Percentiles rank a stretch among this genome's conserved stretches.
These are phyloP conservation scores for Candida vaughaniae DNA, from an alignment of 805 yeast species.

Conservation along the genomic window DNA sequence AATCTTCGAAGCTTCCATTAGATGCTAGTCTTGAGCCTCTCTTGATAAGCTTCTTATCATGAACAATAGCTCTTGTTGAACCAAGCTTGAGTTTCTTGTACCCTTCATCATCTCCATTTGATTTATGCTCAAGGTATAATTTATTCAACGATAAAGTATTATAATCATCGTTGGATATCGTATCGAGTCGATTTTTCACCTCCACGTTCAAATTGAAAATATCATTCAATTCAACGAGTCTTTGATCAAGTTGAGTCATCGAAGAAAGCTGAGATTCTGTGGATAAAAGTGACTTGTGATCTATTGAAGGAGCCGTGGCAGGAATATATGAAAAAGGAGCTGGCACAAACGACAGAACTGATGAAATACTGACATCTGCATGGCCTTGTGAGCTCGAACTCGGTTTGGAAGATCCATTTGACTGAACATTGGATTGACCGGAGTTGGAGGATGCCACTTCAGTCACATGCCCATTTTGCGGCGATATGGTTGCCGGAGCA, in stretches of 20 bases:
- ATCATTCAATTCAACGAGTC: constrained; percentile 9
- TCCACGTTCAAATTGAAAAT: constrained; percentile 1
- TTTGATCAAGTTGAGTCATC: constrained; percentile 13
- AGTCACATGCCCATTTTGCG: no score
- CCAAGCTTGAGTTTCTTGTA: neutral
- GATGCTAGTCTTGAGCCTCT: neutral
- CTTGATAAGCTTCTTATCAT: neutral
- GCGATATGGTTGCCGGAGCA: neutral
- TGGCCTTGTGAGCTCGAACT: neutral
- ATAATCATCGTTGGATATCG: constrained; percentile 3
- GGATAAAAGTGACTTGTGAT: constrained; percentile 1
- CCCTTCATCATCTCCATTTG: neutral
- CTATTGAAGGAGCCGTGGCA: neutral
- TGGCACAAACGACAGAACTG: neutral
- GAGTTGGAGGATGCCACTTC: neutral
- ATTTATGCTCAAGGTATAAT: constrained; percentile 4
- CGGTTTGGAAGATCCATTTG: neutral
- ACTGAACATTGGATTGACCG: neutral
- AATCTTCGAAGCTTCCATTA: neutral
- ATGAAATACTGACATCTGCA: neutral
- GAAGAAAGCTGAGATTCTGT: constrained; percentile 14
- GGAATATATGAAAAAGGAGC: no score
- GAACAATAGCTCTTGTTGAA: constrained; percentile 2
- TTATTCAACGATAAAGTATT: constrained; percentile 4
- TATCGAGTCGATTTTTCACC: constrained; percentile 1